Conservation (phyloP, 108 stramenopile genomes). For the Stephanodiscus minutulus region DNA sequence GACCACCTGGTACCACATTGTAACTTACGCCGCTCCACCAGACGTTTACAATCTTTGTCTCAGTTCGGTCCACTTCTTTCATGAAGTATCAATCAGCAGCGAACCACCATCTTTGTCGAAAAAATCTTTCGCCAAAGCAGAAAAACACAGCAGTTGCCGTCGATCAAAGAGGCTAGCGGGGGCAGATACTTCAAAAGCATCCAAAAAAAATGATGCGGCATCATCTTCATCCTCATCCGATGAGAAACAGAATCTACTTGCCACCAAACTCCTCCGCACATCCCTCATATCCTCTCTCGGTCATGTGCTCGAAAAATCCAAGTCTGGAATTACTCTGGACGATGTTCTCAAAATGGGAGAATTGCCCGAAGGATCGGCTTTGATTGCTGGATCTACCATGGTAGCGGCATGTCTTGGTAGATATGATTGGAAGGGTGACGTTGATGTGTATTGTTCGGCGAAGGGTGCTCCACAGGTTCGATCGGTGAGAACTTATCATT, state of each 20-base stretch:
- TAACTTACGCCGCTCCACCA: constrained; percentile 11
- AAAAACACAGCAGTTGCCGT: neutral
- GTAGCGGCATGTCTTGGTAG: constrained; percentile 20
- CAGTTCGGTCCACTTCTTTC: constrained; percentile 15
- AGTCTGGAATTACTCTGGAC: constrained; percentile 20
- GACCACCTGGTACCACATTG: constrained; percentile 2
- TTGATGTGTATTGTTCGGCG: constrained; percentile 35
- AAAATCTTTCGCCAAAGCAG: neutral
- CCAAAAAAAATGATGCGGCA: too few relatives aligned
- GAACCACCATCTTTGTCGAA: neutral
- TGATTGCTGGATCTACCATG: constrained; percentile 37
- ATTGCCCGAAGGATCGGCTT: constrained; percentile 21
- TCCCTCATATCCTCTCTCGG: constrained; percentile 28
- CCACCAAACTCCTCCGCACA: constrained; percentile 19
- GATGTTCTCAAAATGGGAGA: constrained; percentile 6
- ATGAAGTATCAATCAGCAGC: constrained; percentile 1
- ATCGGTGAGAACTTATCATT: constrained; percentile 1
- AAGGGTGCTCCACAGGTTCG: constrained; percentile 26
- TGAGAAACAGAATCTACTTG: neutral
- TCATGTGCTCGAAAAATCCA: constrained; percentile 12
- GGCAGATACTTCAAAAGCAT: too few relatives aligned
- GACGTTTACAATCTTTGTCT: constrained; percentile 22
- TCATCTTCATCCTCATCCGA: neutral
- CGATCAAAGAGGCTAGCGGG: neutral
- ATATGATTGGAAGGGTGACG: constrained; percentile 14